These are phyloP conservation scores for Trichoderma orchidacearum DNA, from an alignment of 495 filamentous ascomycete genomes.

Conservation along the genomic window DNA sequence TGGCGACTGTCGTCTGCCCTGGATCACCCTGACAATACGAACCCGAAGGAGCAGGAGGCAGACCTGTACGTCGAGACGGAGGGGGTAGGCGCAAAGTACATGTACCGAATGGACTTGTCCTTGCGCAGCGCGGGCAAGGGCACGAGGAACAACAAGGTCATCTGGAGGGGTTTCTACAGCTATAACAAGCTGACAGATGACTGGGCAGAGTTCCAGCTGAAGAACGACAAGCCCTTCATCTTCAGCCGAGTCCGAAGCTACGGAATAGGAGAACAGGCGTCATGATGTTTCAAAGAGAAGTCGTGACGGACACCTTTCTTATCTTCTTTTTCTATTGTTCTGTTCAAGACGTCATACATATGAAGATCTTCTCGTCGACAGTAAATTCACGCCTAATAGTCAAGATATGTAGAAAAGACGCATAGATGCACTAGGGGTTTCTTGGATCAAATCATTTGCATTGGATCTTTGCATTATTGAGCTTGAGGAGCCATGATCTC, in stretches of 20 bases:
- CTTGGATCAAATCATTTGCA: no score
- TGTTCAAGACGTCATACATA: no score
- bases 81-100: conserved; percentile 58
- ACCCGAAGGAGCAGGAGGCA: conserved; percentile 35
- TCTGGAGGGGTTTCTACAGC: conserved; percentile 85
- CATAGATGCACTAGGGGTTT: no score
- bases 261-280: conserved; percentile 23
- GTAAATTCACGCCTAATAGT: conserved; percentile 5
- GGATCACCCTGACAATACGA: conserved; percentile 9
- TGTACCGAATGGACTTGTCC: conserved; percentile 64
- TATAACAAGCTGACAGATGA: conserved; percentile 84
- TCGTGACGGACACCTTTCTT: no score
- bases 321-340: no score
- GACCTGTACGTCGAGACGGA: conserved; percentile 76
- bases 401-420: no score
- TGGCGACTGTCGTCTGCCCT: conserved; percentile 19
- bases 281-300: no score
- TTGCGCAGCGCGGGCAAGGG: conserved; percentile 44
- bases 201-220: conserved; percentile 72
- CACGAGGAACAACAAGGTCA: conserved; percentile 64
- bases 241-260: conserved; percentile 78
- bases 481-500: background rate
- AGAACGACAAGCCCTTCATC: conserved; percentile 74
- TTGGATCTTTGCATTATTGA: background rate
- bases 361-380: no score